A percentile compares a stretch with the other conserved stretches of the same genome.
Conservation (phyloP, 768 basidiomycete species). For the Leccinum boreale region DNA sequence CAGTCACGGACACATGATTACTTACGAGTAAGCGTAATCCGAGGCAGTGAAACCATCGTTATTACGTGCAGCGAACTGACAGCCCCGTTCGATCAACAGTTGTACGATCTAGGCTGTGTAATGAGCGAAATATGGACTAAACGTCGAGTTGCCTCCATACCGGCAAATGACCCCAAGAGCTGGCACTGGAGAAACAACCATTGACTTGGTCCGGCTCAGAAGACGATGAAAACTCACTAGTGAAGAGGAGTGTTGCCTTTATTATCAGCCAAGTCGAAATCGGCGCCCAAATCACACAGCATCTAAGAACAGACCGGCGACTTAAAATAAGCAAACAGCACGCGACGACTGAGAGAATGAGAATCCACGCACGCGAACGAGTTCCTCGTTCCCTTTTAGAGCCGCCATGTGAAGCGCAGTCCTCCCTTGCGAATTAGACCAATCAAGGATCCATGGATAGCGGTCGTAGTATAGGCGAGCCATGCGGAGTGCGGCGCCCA, state of each 20-base stretch:
- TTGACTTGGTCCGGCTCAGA: constrained; percentile 5
- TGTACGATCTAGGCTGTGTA: constrained; percentile 60
- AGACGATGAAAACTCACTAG: constrained; percentile 56
- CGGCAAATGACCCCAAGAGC: constrained; percentile 82
- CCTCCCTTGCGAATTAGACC: constrained; percentile 88
- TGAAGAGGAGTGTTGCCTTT: constrained; percentile 92
- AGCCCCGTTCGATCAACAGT: constrained; percentile 85
- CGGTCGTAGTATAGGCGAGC: constrained; percentile 82
- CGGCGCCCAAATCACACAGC: constrained; percentile 88
- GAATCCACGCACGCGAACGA: constrained; percentile 65
- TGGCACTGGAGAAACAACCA: constrained; percentile 52
- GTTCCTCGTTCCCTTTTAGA: constrained; percentile 84
- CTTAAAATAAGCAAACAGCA: constrained; percentile 15
- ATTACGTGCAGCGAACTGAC: constrained; percentile 78
- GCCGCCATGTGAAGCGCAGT: constrained; percentile 89
- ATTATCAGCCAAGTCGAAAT: constrained; percentile 85
- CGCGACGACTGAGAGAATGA: constrained; percentile 4
- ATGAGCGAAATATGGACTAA: constrained; percentile 11
- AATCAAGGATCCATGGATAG: constrained; percentile 84
- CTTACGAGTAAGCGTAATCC: constrained; percentile 76
- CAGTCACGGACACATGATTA: not conserved
- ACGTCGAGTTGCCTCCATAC: constrained; percentile 40
- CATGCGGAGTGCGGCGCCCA: constrained; percentile 80
- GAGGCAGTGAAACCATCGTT: constrained; percentile 89
- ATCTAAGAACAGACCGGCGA: constrained; percentile 48